Evolutionary conservation across 2,329 filamentous ascomycete species (phyloP).

Genomic region (Fusarium buxicola): DNA sequence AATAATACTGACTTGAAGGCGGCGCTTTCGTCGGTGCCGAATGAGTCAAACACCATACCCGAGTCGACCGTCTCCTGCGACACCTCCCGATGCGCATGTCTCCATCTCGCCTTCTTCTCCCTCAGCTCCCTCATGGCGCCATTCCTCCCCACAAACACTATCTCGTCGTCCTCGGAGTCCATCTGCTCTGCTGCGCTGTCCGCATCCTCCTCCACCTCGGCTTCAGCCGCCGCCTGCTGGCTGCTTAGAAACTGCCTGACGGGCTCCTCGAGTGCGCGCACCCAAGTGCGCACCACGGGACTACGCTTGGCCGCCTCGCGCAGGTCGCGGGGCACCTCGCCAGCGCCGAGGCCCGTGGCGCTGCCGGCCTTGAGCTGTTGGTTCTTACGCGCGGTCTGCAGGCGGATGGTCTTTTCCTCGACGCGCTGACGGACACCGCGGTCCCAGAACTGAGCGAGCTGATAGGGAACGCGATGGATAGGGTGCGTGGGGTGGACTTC

Average conservation of each 20-base stretch:
- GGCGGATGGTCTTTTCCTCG: conserved; percentile 58
- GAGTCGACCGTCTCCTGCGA: conserved; percentile 69
- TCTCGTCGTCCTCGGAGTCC: conserved; percentile 78
- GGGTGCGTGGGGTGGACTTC: conserved; percentile 84
- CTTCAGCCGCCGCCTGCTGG: conserved; percentile 39
- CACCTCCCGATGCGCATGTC: conserved; percentile 63
- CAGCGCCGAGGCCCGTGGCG: conserved; percentile 59
- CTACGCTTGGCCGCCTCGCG: conserved; percentile 83
- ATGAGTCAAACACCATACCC: conserved; percentile 83
- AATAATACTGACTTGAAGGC: conserved; percentile 78
- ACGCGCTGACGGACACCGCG: conserved; percentile 61
- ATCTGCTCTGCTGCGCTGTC: conserved; percentile 54
- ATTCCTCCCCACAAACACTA: conserved; percentile 85
- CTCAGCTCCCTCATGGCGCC: conserved; percentile 64
- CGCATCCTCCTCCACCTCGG: conserved; percentile 38
- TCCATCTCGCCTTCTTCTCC: conserved; percentile 56
- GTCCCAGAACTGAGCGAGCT: conserved; percentile 89
- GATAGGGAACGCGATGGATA: conserved; percentile 84
- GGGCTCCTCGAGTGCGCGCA: conserved; percentile 87
- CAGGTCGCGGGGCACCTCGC: conserved; percentile 81
- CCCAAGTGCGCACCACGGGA: conserved; percentile 80
- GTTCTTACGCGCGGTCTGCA: conserved; percentile 58
- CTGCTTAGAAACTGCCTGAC: conserved; percentile 80
- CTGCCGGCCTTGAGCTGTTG: conserved; percentile 57
- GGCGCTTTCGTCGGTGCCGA: conserved; percentile 79